These are phyloP conservation scores for Monascus purpureus DNA, from an alignment of 495 filamentous ascomycete genomes.

Conservation along the genomic window DNA sequence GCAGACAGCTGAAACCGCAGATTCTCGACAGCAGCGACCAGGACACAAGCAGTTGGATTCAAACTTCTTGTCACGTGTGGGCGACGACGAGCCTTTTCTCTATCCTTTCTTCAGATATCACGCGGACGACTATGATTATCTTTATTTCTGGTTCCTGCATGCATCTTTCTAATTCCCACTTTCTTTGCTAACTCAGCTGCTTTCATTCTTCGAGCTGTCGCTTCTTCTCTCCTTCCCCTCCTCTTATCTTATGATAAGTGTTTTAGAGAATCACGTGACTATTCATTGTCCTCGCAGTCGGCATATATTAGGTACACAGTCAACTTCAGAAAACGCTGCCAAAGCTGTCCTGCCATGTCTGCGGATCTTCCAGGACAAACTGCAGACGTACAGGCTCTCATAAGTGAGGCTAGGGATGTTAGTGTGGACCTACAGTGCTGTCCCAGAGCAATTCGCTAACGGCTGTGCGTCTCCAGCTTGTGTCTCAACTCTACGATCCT, in stretches of 20 bases:
- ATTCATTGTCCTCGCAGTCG: not conserved
- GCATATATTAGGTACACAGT: too few species aligned
- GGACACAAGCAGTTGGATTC: not conserved
- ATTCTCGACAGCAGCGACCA: not conserved
- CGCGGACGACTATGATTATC: not conserved
- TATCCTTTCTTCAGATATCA: not conserved
- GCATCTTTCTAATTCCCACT: not conserved
- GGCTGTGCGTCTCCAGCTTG: conserved; percentile 12
- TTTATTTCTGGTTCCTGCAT: not conserved
- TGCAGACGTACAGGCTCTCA: conserved; percentile 12
- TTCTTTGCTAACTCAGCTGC: not conserved
- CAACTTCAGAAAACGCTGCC: too few species aligned
- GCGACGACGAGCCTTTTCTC: not conserved
- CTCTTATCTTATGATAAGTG: not conserved
- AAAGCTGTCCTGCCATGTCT: conserved; percentile 15
- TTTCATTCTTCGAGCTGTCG: not conserved
- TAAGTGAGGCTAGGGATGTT: conserved; percentile 16
- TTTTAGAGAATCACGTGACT: not conserved
- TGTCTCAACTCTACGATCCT: conserved; percentile 54
- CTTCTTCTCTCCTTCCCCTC: not conserved
- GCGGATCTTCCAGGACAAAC: conserved; percentile 9
- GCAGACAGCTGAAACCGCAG: not conserved
- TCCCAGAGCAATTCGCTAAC: conserved; percentile 2
- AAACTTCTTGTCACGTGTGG: not conserved
- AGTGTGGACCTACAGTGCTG: conserved; percentile 2